Percentiles rank a stretch among this genome's conserved stretches.
Conservation (phyloP, 257 asterid genomes). For the Thymus mandschuricus region DNA sequence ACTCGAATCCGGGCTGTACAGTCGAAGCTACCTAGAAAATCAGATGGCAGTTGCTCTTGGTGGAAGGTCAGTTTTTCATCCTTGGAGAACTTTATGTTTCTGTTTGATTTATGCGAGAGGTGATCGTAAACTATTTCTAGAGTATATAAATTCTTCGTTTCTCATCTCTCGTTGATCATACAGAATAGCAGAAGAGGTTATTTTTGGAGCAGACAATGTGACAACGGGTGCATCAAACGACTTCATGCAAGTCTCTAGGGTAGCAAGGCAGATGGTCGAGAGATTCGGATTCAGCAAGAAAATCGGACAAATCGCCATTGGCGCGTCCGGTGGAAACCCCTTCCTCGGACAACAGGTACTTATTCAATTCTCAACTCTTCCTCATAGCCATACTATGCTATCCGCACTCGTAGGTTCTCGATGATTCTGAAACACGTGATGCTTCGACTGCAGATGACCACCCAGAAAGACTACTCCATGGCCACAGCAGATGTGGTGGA, state of each 20-base stretch:
- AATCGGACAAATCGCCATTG: slow-evolving; percentile 95
- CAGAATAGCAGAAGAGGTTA: slow-evolving; percentile 95
- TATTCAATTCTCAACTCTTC: neutral
- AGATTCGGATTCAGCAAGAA: slow-evolving; percentile 95
- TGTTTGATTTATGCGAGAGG: neutral
- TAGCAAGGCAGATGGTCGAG: slow-evolving; percentile 98
- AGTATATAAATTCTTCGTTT: neutral
- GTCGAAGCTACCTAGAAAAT: slow-evolving; percentile 96
- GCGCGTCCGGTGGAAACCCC: slow-evolving; percentile 93
- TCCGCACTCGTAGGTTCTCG: neutral
- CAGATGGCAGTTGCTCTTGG: slow-evolving; percentile 99
- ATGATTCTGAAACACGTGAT: neutral
- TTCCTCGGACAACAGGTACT: slow-evolving; percentile 91
- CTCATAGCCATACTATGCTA: neutral
- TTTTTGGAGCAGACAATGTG: slow-evolving; percentile 80
- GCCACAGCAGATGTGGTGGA: slow-evolving; percentile 95
- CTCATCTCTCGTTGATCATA: slow-evolving; percentile 8
- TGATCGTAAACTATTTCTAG: slow-evolving; percentile 3
- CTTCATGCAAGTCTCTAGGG: slow-evolving; percentile 98
- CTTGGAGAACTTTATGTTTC: neutral
- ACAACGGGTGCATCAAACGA: slow-evolving; percentile 99
- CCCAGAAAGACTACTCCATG: slow-evolving; percentile 95
- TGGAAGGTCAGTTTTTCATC: slow-evolving; percentile 68
- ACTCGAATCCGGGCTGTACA: slow-evolving; percentile 93
- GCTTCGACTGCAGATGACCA: slow-evolving; percentile 49